Evolutionary conservation across 129 eudicot genomes (phyloP).

Genomic region (Cynara cardunculus): DNA sequence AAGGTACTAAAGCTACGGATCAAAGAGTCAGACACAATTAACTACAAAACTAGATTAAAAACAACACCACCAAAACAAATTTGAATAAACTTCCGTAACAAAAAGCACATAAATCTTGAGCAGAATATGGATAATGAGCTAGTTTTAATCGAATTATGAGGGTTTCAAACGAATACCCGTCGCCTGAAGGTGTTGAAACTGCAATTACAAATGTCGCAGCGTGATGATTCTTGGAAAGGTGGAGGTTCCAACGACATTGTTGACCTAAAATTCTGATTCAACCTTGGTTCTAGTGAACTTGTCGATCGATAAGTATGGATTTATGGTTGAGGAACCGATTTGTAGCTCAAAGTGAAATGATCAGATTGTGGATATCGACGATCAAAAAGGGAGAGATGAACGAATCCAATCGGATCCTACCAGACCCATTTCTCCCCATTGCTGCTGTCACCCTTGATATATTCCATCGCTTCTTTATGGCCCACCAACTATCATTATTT

Average conservation of each 20-base stretch:
- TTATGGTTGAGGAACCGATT: constrained; percentile 2
- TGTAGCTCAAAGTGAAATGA: constrained; percentile 3
- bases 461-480: background rate
- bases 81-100: background rate
- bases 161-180: constrained; percentile 47
- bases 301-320: constrained; percentile 2
- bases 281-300: constrained; percentile 1
- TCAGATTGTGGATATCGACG: background rate
- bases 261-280: constrained; percentile 22
- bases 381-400: background rate
- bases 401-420: background rate
- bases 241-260: constrained; percentile 62
- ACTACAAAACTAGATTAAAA: constrained; percentile 1
- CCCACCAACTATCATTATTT: background rate
- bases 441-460: background rate
- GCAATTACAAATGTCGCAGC: constrained; percentile 95
- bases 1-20: background rate
- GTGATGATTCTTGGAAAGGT: constrained; percentile 81
- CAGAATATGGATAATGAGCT: background rate
- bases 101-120: background rate
- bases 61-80: background rate
- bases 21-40: background rate
- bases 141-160: background rate
- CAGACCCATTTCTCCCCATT: background rate
- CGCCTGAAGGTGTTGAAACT: constrained; percentile 94